Conservation (phyloP, 169 alveolate genomes). For the Plasmodium cynomolgi region DNA sequence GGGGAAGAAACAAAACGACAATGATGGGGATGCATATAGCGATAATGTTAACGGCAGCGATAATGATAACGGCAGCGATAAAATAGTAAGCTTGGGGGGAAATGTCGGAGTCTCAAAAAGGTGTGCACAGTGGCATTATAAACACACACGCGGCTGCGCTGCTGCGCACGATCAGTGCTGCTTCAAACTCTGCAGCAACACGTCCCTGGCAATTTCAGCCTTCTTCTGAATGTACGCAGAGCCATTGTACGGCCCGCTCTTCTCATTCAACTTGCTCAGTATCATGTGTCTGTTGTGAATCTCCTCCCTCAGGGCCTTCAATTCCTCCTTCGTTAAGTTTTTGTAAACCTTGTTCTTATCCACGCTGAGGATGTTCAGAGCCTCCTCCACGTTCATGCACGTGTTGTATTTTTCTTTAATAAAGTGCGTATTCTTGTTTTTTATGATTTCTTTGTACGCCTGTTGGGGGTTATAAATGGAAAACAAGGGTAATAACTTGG, state of each 20-base stretch:
- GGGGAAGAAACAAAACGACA: neutral
- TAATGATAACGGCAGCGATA: too few species aligned
- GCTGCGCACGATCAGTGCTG: neutral
- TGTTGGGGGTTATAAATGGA: neutral
- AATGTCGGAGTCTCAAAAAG: neutral
- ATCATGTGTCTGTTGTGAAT: conserved; percentile 42
- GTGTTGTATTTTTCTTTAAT: conserved; percentile 56
- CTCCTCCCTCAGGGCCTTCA: conserved; percentile 42
- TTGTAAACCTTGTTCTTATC: conserved; percentile 39
- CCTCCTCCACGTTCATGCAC: conserved; percentile 69
- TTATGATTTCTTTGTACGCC: conserved; percentile 68
- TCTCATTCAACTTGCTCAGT: conserved; percentile 32
- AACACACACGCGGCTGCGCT: neutral
- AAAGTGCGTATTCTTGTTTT: conserved; percentile 50
- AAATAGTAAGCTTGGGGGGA: neutral
- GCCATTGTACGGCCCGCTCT: conserved; percentile 62
- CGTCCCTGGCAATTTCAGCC: conserved; percentile 48
- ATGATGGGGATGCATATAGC: neutral
- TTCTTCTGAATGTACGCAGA: conserved; percentile 58
- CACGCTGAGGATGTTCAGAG: conserved; percentile 37
- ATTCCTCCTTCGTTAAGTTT: conserved; percentile 48
- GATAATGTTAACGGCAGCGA: too few species aligned
- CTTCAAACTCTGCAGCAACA: conserved; percentile 37
- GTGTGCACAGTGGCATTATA: neutral
- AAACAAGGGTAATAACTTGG: neutral